Evolutionary conservation across 1,139 yeast species (phyloP), one percentile per base, ranked within the genome.

Genomic region (Candida sojae): DNA sequence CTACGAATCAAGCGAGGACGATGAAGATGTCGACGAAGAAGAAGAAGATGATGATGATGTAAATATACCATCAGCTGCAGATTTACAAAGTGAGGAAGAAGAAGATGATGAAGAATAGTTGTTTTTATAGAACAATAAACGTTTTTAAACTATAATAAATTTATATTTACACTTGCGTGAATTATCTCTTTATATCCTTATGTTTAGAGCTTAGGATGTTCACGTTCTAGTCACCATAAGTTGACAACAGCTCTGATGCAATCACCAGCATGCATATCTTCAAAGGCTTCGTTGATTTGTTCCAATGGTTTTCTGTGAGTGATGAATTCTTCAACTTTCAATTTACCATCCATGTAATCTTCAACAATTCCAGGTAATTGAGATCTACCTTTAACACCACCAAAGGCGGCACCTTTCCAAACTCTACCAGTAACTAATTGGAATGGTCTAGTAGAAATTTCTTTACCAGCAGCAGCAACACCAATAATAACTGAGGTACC

Each of bases 321-420:
- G 64, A 93, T 88, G 70, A 90, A 93, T 66, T 93, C 97, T 62
- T 92, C 97, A 52, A 95, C 96, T 77, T 88, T 90, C 64, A 93
- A 79, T 59, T 79, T 80, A 57, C 97, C 97, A 38, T 74, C 70
- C 76, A 88, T 70, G 71, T 92, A 93, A 66, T 88, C 92, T 51
- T 90, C 85, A 49, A 93, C 96, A 53, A 92, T 79, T 21, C 86
- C 91, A 47, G 97, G 97, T 75, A 93, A 82, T 76, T 93, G 97
- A 42, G 96, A 67, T 77, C 98, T 87, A 65, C 99, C 99, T 77
- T 93, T 93, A 67, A 93, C 92, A 67, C 98, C 99, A 63, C 99
- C 99, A 60, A 90, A 93, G 13, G 99, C 99, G 63, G 96, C 90
- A 60, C 99, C 99, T 70, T 83, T 88, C 97, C 99, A 93, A 46